These are phyloP conservation scores for Monosporascus sp. DNA, from an alignment of 2,329 filamentous ascomycete genomes.

Conservation along the genomic window DNA sequence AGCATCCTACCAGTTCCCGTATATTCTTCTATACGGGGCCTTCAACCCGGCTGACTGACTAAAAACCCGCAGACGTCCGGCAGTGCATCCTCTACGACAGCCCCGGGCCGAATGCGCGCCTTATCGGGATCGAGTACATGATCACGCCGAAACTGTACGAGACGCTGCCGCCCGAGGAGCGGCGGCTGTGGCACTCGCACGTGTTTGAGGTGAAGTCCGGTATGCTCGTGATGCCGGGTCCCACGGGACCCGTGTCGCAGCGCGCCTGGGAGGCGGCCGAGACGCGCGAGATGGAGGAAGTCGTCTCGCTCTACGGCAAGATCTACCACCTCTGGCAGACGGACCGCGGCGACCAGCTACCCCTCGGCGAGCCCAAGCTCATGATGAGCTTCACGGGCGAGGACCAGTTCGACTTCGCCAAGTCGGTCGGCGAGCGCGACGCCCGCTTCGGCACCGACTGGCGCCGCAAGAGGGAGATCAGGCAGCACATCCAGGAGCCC, in stretches of 20 bases:
- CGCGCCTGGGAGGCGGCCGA: constrained; percentile 70
- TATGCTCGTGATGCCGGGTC: constrained; percentile 73
- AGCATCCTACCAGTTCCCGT: no score
- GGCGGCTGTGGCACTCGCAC: constrained; percentile 73
- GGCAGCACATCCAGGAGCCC: constrained; percentile 36
- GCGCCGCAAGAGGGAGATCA: constrained; percentile 36
- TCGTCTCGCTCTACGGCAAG: constrained; percentile 74
- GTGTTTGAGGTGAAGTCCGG: constrained; percentile 71
- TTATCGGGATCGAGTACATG: constrained; percentile 89
- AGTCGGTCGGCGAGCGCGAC: constrained; percentile 39
- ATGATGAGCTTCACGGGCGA: constrained; percentile 48
- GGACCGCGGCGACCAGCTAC: constrained; percentile 60
- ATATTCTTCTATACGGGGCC: no score
- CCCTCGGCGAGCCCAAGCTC: constrained; percentile 46
- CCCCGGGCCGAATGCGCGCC: constrained; percentile 56
- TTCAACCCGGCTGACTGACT: no score
- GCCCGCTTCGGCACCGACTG: constrained; percentile 40
- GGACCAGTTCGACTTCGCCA: constrained; percentile 44
- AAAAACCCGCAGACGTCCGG: constrained; percentile 52
- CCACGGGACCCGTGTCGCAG: constrained; percentile 43
- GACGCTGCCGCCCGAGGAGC: constrained; percentile 60
- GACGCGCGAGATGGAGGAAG: constrained; percentile 72
- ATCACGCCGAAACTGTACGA: constrained; percentile 65
- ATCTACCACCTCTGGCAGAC: constrained; percentile 84
- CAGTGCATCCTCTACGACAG: constrained; percentile 85